Conservation (phyloP, 2,329 filamentous ascomycete species). For the Penicillium palitans region DNA sequence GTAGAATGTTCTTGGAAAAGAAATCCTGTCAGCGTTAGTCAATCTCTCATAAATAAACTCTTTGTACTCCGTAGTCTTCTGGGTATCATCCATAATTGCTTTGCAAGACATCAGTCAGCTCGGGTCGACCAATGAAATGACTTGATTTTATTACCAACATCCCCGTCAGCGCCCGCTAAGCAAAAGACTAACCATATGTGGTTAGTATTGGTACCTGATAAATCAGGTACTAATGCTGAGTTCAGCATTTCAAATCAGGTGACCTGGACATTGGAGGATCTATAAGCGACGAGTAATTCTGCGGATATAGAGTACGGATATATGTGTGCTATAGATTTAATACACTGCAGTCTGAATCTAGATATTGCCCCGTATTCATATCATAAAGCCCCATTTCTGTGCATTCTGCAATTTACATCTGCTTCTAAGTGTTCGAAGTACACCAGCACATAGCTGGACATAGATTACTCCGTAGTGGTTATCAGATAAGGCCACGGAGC, state of each 20-base stretch:
- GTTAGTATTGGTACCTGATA: not conserved
- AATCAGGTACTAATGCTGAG: conserved; percentile 3
- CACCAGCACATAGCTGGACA: not conserved
- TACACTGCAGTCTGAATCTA: no score
- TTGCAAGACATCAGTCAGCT: conserved; percentile 32
- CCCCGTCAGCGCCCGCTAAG: conserved; percentile 29
- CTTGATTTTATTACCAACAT: conserved; percentile 25
- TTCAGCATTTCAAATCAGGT: conserved; percentile 4
- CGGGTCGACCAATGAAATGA: conserved; percentile 4
- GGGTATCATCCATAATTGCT: conserved; percentile 14
- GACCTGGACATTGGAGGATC: not conserved
- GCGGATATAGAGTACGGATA: not conserved
- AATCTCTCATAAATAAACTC: conserved; percentile 25
- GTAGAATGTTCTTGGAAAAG: conserved; percentile 23
- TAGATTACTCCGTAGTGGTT: conserved; percentile 1
- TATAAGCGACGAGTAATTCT: not conserved
- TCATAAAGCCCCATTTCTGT: not conserved
- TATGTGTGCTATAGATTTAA: not conserved
- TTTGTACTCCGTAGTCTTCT: not conserved
- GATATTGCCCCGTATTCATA: not conserved
- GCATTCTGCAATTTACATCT: not conserved
- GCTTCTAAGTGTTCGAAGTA: not conserved
- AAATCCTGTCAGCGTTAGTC: conserved; percentile 30
- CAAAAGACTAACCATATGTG: not conserved
- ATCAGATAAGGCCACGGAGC: conserved; percentile 33